Base-by-base conservation (phyloP, 495 filamentous ascomycete species). In the Tuber brumale region DNA sequence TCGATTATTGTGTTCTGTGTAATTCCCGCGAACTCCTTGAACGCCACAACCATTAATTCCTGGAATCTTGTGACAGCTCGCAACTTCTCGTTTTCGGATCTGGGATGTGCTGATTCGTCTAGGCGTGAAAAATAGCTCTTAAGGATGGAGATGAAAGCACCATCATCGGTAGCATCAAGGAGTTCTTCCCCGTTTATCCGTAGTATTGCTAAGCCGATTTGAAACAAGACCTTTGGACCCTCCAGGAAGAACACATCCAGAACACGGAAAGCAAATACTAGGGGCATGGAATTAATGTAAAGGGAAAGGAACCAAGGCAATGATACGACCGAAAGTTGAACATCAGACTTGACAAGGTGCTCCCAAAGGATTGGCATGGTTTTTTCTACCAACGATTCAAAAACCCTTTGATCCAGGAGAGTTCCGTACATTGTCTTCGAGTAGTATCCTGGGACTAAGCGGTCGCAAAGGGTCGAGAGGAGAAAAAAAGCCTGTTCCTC, bases 281-380 rank as follows among this genome's bases (percentile, higher is more conserved):
- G 86, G 9, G 95, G 95, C 95, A 99, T 98, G 0, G 94, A 97
- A 86, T 99, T 99, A 86, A 99, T 97, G 83, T 98, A 99, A 8
- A 99, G 88, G 10, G 94, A 97, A 37, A 99, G 88, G 81, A 99
- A 99, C 95, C 95, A 99, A 27, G 95, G 95, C 14, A 99, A 87
- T 43, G 95, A 97, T 12, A 98, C 96, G 44, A 99, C 95, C 0
- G 96, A 98, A n/a, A 99, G 90, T 85, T 99, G 95, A 35, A 99
- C 94, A 82, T 99, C 95, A 72, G 91, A 94, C 83, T 95, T 97
- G 73, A 91, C 90, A 23, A 99, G 91, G 78, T 99, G 96, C 31
- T 98, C 94, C 96, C 95, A 99, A 8, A 99, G 87, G 69, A 99
- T 92, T 19, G 95, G 95, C 95, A 99, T 99, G 0, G 95, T 99